A percentile compares a stretch with the other conserved stretches of the same genome.
phyloP scores from a whole-genome alignment of 2,329 filamentous ascomycete species.

The Periconia digitata region DNA sequence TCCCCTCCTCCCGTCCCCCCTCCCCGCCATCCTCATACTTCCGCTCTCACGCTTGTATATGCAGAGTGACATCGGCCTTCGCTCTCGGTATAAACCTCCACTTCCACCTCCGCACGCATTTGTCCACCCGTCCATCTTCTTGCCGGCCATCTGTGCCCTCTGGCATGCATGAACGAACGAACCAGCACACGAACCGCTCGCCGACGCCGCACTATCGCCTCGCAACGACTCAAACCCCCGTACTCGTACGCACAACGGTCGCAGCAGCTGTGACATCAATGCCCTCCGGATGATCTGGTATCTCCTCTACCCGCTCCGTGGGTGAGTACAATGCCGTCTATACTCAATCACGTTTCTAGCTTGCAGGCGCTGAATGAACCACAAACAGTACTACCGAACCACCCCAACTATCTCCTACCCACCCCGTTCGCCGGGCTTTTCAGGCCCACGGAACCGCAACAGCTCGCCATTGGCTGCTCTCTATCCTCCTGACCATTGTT shows the following conservation, averaged over 20 bases:
- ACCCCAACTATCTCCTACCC: constrained; percentile 63
- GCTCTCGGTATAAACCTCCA: too few species aligned
- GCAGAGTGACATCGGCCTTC: too few species aligned
- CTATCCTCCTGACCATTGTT: constrained; percentile 73
- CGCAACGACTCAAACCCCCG: background rate
- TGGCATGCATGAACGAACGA: background rate
- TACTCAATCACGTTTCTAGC: constrained; percentile 1
- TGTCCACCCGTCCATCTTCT: background rate
- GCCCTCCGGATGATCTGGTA: constrained; percentile 68
- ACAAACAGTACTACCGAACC: constrained; percentile 70
- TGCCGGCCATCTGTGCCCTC: background rate
- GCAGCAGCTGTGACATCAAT: constrained; percentile 1
- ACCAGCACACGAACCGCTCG: background rate
- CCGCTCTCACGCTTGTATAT: too few species aligned
- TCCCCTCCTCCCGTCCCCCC: too few species aligned
- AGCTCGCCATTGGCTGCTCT: constrained; percentile 71
- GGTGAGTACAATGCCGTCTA: constrained; percentile 57
- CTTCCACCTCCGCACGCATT: background rate
- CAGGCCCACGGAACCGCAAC: constrained; percentile 70
- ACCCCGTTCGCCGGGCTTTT: constrained; percentile 67
- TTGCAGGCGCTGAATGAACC: constrained; percentile 17
- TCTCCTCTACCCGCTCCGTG: constrained; percentile 73
- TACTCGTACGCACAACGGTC: background rate
- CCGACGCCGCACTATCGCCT: background rate
- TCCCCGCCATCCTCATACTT: too few species aligned